Percentiles rank a stretch among this genome's conserved stretches.
Conservation (phyloP, 202 grass and related monocot species). For the Panicum virgatum region DNA sequence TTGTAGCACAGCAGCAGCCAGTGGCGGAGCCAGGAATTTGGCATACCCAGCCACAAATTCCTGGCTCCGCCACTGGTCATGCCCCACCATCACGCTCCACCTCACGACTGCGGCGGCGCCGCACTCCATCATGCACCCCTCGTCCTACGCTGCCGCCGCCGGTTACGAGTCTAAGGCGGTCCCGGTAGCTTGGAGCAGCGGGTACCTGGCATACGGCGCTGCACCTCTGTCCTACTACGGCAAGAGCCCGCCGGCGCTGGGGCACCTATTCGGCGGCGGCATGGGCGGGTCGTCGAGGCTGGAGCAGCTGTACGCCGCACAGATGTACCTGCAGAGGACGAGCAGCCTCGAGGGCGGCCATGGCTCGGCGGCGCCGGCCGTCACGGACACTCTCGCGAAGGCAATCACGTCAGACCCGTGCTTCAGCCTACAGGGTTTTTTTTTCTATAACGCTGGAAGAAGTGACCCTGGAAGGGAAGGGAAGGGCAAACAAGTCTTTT, state of each 20-base stretch:
- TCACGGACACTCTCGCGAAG: conserved; percentile 87
- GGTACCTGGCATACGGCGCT: conserved; percentile 49
- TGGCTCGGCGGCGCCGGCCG: conserved; percentile 29
- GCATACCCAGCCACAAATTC: too few relatives aligned
- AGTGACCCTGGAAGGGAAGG: too few relatives aligned
- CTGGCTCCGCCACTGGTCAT: too few relatives aligned
- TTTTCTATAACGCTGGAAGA: too few relatives aligned
- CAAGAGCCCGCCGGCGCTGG: conserved; percentile 35
- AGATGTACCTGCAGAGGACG: conserved; percentile 37
- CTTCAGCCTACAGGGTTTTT: too few relatives aligned
- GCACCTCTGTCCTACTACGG: conserved; percentile 39
- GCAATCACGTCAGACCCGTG: conserved; percentile 75
- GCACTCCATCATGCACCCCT: conserved; percentile 44
- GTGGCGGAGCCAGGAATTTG: too few relatives aligned
- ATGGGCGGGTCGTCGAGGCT: conserved; percentile 21
- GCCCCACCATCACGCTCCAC: conserved; percentile 70
- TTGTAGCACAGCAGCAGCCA: too few relatives aligned
- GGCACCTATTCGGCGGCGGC: conserved; percentile 31
- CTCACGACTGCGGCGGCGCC: conserved; percentile 43
- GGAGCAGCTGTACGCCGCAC: conserved; percentile 43
- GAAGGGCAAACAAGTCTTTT: too few relatives aligned
- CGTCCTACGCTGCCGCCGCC: conserved; percentile 53
- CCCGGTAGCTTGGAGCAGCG: conserved; percentile 62
- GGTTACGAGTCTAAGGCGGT: conserved; percentile 55
- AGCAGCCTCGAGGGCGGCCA: neutral